A percentile compares a stretch with the other conserved stretches of the same genome.
Evolutionary conservation across 139 green algal genomes (phyloP).

Genomic region (Coelastrella sp.): DNA sequence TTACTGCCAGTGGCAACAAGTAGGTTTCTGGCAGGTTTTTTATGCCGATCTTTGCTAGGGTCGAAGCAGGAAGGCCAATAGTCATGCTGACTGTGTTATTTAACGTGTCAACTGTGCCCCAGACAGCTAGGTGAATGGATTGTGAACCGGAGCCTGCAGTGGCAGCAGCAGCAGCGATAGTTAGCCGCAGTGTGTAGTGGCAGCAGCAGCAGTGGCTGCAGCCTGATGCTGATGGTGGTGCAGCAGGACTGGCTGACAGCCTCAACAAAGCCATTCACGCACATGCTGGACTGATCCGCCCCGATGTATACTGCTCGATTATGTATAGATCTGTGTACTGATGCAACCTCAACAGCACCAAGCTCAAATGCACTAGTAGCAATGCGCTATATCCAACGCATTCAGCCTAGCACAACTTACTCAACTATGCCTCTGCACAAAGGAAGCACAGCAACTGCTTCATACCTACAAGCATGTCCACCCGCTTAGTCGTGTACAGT

Average conservation of each 20-base stretch:
- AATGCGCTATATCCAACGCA: no score
- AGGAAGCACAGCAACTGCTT: neutral
- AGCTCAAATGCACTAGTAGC: no score
- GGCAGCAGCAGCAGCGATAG: neutral
- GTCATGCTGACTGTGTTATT: slow-evolving; percentile 6
- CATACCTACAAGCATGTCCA: slow-evolving; percentile 48
- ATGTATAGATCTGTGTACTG: no score
- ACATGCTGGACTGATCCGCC: no score
- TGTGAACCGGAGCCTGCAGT: slow-evolving; percentile 3
- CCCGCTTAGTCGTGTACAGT: neutral
- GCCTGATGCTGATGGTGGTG: neutral
- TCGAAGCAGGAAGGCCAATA: neutral
- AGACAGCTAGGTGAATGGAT: slow-evolving; percentile 7
- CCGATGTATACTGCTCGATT: no score
- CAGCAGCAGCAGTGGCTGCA: neutral
- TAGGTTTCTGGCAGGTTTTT: slow-evolving; percentile 23
- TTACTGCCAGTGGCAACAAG: slow-evolving; percentile 20
- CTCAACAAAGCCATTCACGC: no score
- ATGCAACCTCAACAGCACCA: no score
- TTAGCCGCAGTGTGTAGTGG: neutral
- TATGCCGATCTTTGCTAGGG: slow-evolving; percentile 26
- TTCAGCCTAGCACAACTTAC: no score
- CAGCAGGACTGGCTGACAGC: neutral
- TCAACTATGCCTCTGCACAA: no score
- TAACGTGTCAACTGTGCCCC: slow-evolving; percentile 27